Percentiles rank a stretch among this genome's conserved stretches.
phyloP scores from a whole-genome alignment of 129 eudicot genomes.

The Sambucus nigra region DNA sequence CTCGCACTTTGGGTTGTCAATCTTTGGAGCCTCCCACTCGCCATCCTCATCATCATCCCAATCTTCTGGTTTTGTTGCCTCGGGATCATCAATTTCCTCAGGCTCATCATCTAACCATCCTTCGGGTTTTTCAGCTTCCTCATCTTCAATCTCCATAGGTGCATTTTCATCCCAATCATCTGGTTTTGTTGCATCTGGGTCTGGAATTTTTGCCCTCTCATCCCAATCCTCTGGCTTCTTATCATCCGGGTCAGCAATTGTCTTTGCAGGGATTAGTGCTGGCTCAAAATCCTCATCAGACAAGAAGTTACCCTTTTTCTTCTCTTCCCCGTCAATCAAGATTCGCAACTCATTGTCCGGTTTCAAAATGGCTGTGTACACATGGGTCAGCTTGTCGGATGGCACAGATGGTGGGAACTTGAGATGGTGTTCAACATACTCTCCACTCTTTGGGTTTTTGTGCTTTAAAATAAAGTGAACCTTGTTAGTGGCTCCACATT shows the following conservation, averaged over 20 bases:
- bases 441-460: conserved; percentile 66
- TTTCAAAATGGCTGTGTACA: conserved; percentile 74
- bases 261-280: conserved; percentile 55
- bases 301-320: conserved; percentile 63
- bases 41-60: conserved; percentile 99
- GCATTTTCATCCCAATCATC: conserved; percentile 97
- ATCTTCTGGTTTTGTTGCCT: conserved; percentile 83
- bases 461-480: conserved; percentile 89
- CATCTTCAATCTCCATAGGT: conserved; percentile 78
- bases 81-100: conserved; percentile 86
- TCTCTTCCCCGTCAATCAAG: conserved; percentile 81
- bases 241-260: conserved; percentile 91
- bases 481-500: conserved; percentile 84
- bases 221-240: conserved; percentile 89
- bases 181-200: conserved; percentile 74
- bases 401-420: conserved; percentile 66
- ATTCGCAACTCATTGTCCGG: conserved; percentile 54
- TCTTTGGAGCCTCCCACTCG: conserved; percentile 92
- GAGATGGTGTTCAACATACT: conserved; percentile 82
- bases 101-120: conserved; percentile 98
- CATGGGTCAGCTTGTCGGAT: conserved; percentile 69
- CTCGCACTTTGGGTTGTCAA: conserved; percentile 84
- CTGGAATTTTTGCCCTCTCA: conserved; percentile 65
- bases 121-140: conserved; percentile 76
- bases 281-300: conserved; percentile 67